A percentile compares a stretch with the other conserved stretches of the same genome.
These are phyloP conservation scores for Talaromyces sp. DNA, from an alignment of 2,329 filamentous ascomycete genomes.

Conservation along the genomic window DNA sequence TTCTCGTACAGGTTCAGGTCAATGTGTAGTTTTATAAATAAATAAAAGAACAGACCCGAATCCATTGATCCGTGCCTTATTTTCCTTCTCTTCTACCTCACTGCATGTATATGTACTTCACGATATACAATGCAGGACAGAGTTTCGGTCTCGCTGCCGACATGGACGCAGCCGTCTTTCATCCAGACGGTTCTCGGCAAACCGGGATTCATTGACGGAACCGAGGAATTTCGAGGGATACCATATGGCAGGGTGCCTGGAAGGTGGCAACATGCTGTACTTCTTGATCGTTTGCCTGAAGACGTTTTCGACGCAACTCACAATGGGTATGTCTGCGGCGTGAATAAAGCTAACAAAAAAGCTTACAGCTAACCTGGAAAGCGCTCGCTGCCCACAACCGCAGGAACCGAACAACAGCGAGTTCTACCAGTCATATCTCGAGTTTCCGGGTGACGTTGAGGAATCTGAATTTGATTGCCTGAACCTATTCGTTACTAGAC, in stretches of 20 bases:
- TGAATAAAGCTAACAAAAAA: no score
- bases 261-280: background rate
- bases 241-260: conserved; percentile 68
- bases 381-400: background rate
- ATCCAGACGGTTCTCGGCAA: background rate
- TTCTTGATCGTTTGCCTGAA: background rate
- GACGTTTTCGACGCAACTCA: background rate
- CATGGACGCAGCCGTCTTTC: background rate
- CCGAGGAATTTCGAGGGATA: conserved; percentile 71
- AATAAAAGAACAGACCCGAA: background rate
- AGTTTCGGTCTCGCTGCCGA: background rate
- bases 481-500: background rate
- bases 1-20: no score
- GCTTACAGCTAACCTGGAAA: no score
- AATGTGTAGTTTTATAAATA: background rate
- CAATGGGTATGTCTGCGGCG: background rate
- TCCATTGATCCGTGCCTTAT: background rate
- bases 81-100: background rate
- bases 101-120: background rate
- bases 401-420: background rate
- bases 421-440: conserved; percentile 5
- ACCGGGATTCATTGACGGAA: background rate
- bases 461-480: conserved; percentile 9
- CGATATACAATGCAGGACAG: background rate
- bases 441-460: background rate